These are phyloP conservation scores for Aureobasidium uvarum DNA, from an alignment of 2,329 filamentous ascomycete species.

Conservation along the genomic window DNA sequence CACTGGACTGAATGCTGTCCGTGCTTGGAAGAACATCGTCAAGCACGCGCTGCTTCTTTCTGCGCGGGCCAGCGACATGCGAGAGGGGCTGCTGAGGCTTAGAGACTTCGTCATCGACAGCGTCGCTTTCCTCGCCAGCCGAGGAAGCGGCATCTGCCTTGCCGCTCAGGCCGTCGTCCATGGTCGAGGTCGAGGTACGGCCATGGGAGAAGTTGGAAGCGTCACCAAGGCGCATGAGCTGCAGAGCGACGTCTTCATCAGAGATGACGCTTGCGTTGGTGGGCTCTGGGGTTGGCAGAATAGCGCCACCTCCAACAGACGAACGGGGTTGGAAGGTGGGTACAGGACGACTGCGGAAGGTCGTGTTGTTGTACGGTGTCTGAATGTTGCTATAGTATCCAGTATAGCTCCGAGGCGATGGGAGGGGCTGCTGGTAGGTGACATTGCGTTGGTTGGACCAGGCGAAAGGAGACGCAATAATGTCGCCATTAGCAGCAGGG, in stretches of 20 bases:
- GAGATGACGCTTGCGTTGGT: slow-evolving; percentile 96
- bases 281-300: slow-evolving; percentile 92
- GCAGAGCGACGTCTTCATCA: slow-evolving; percentile 95
- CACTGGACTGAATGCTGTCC: slow-evolving; percentile 60
- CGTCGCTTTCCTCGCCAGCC: slow-evolving; percentile 62
- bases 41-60: slow-evolving; percentile 42
- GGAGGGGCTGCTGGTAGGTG: slow-evolving; percentile 70
- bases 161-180: slow-evolving; percentile 91
- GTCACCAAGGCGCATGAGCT: slow-evolving; percentile 93
- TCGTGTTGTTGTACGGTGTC: slow-evolving; percentile 34
- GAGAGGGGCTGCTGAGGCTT: slow-evolving; percentile 30
- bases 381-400: slow-evolving; percentile 27
- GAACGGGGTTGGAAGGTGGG: slow-evolving; percentile 43
- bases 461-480: slow-evolving; percentile 61
- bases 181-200: slow-evolving; percentile 85
- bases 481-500: slow-evolving; percentile 65
- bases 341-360: slow-evolving; percentile 61
- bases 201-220: slow-evolving; percentile 88
- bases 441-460: slow-evolving; percentile 77
- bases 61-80: slow-evolving; percentile 34
- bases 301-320: slow-evolving; percentile 50
- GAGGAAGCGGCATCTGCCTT: slow-evolving; percentile 82
- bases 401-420: slow-evolving; percentile 76
- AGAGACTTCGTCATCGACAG: slow-evolving; percentile 64
- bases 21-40: slow-evolving; percentile 55